Percentiles rank a stretch among this genome's conserved stretches.
Evolutionary conservation across 108 stramenopile species (phyloP).

Genomic region (Cyclotella baltica): DNA sequence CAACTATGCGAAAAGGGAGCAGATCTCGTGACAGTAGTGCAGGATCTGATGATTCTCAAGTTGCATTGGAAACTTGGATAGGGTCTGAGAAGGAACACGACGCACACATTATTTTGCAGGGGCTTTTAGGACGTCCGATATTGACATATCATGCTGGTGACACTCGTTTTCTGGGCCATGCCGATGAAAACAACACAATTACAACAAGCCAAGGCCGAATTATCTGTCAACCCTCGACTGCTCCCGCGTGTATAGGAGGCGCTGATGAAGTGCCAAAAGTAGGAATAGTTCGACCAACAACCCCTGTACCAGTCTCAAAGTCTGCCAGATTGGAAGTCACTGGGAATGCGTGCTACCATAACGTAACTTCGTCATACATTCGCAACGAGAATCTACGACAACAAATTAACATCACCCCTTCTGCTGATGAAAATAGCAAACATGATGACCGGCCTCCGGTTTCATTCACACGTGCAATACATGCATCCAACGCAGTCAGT

Average conservation of each 20-base stretch:
- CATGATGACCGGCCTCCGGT: slow-evolving; percentile 39
- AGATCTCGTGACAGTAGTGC: slow-evolving; percentile 11
- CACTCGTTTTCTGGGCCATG: slow-evolving; percentile 17
- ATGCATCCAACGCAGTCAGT: slow-evolving; percentile 42
- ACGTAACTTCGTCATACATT: slow-evolving; percentile 36
- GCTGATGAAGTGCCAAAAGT: slow-evolving; percentile 79
- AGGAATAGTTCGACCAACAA: slow-evolving; percentile 78
- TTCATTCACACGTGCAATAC: slow-evolving; percentile 47
- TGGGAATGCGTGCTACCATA: slow-evolving; percentile 51
- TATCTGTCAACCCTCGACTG: slow-evolving; percentile 51
- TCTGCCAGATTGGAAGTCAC: slow-evolving; percentile 49
- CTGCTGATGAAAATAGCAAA: slow-evolving; percentile 24
- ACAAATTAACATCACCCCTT: slow-evolving; percentile 41
- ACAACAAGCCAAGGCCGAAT: slow-evolving; percentile 37
- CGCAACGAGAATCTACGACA: slow-evolving; percentile 42
- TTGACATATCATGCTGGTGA: slow-evolving; percentile 51
- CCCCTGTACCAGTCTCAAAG: slow-evolving; percentile 43
- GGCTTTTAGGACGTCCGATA: slow-evolving; percentile 31
- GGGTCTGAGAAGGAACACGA: slow-evolving; percentile 35
- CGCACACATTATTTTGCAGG: slow-evolving; percentile 44
- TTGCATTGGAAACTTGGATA: slow-evolving; percentile 38
- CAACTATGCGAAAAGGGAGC: slow-evolving; percentile 16
- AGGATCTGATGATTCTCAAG: not conserved
- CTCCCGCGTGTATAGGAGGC: slow-evolving; percentile 62
- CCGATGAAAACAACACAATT: not conserved